Base-by-base conservation (phyloP, 257 asterid species). In the Rehmannia glutinosa region DNA sequence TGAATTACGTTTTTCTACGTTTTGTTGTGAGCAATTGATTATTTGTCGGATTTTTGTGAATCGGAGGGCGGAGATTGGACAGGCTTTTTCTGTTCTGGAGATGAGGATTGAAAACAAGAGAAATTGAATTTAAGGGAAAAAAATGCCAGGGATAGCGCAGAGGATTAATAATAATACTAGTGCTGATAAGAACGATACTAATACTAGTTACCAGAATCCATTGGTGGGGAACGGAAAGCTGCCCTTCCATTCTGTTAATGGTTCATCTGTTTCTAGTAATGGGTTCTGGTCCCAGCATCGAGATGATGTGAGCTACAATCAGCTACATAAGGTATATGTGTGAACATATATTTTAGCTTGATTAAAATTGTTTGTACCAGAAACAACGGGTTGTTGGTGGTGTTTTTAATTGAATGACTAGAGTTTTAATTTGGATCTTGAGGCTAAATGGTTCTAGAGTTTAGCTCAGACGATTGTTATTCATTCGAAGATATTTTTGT, bases 91-190 rank as follows among this genome's bases (percentile, higher is more conserved):
- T 54, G 46, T 70, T 55, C 15, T 35, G 74, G 70, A 66, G 75
- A 81, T 73, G 89, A 66, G 78, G 74, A 79, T 78, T 81, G 86
- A 53, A 80, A 76, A 64, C 32, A 51, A 28, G 55, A 69, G 78
- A 36, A 68, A 66, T 80, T 83, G 73, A 77, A 72, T 60, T 77
- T 51, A 23, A 42, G 74, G 66, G 75, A 71, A 15, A 17, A 76
- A 27, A 80, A 94, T 94, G 99, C 99, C 97, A 21, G 96, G 87
- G 62, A 67, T 90, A 78, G 82, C 87, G 74, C 81, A 84, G 80
- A 82, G 67, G 68, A 78, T 79, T 83, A 72, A 76, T 76, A 69
- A 17, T 54, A 45, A 53, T 57, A 63, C 50, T 53, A 55, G 70
- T 68, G 70, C 53, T 4, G 81, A 54, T 56, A 59, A 63, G 45